Base-by-base conservation (phyloP, 805 yeast species). In the Saturnispora mendoncae region DNA sequence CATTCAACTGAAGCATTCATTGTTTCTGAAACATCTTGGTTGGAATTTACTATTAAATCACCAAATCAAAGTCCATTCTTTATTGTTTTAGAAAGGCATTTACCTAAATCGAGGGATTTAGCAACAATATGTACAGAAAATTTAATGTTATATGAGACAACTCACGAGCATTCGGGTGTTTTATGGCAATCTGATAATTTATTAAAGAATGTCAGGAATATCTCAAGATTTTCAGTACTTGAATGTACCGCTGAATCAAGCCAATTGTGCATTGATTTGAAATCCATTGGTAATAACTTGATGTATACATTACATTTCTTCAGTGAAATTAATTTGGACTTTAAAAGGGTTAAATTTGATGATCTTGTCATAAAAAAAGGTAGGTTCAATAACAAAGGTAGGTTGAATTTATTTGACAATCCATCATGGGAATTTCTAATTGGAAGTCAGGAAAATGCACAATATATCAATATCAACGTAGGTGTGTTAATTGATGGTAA, bases 31-130 rank as follows among this genome's bases (percentile, higher is more conserved):
- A 17, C 15, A 10, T 17, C 34, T 7, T 38, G 19, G 13, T 14
- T 29, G 10, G 35, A 39, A 24, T 39, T 27, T 20, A 33, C 33
- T 9, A 12, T 33, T 3, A 33, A 39, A 12, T 33, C 26, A 12
- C 19, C 15, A 9, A 14, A 8, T 6, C 12, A 14, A 4, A 15
- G 18, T 10, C 12, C 13, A 21, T 37, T 14, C 17, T 25, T 19
- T 32, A 20, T 33, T 3, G 26, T 39, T 7, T 27, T 39, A 18
- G 42, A 39, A 21, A 33, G 42, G n/a, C 42, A 39, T 21, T 19
- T 39, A 21, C 33, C 37, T 12, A 21, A 25, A 30, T 24, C 35
- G 17, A 13, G 10, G 3, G n/a, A 19, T 3, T 13, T 13, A 5
- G 15, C 17, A 21, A 21, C 35, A 6, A 24, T 21, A 14, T 38